Conservation (phyloP, 2,329 filamentous ascomycete genomes). For the Neurospora crassa region DNA sequence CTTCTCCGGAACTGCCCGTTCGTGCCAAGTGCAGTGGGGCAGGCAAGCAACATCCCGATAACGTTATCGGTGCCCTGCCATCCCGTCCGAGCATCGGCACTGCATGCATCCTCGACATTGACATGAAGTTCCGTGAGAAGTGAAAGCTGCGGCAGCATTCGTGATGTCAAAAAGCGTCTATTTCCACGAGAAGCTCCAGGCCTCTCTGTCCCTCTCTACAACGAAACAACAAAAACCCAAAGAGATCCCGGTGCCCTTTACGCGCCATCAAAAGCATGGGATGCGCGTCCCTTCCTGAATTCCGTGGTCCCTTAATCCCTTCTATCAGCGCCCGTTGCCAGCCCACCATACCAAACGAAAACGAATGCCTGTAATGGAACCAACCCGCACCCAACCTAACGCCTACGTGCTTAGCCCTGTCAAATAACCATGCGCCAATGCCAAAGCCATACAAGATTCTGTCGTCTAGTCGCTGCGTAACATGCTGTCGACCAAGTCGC, state of each 20-base stretch:
- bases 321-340: not conserved
- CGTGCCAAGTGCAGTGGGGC: not conserved
- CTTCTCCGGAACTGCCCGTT: not conserved
- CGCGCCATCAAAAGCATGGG: not conserved
- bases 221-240: not conserved
- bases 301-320: not conserved
- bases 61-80: not conserved
- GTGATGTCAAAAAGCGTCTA: not conserved
- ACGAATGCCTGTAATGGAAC: not conserved
- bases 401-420: slow-evolving; percentile 13
- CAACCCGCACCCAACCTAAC: slow-evolving; percentile 9
- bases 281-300: not conserved
- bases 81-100: not conserved
- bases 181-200: not conserved
- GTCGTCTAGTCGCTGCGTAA: slow-evolving; percentile 68
- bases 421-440: slow-evolving; percentile 3
- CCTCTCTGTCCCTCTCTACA: not conserved
- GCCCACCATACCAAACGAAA: not conserved
- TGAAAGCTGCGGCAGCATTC: not conserved
- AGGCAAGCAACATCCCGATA: not conserved
- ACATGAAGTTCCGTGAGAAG: not conserved
- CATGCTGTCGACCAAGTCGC: slow-evolving; percentile 97
- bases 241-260: not conserved
- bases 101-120: not conserved
- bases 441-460: not conserved